Conservation (phyloP, 495 filamentous ascomycete species). For the Aspergillus bridgeri region DNA sequence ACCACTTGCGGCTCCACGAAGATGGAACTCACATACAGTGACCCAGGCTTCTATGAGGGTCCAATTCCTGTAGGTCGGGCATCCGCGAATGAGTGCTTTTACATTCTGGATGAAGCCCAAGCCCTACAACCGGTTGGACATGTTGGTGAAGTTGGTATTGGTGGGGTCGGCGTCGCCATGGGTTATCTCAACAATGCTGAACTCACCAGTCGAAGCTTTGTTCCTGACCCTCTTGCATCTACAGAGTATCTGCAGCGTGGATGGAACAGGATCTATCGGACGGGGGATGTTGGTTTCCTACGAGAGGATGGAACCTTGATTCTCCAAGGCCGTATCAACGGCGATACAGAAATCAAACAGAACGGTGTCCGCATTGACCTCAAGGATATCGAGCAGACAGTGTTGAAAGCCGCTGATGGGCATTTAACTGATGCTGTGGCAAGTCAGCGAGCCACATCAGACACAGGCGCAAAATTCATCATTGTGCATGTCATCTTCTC, state of each 20-base stretch:
- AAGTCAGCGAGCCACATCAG: too few relatives aligned
- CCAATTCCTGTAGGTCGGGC: background rate
- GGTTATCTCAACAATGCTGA: slow-evolving; percentile 38
- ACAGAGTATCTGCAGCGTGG: slow-evolving; percentile 18
- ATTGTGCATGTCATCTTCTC: background rate
- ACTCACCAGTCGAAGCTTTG: slow-evolving; percentile 30
- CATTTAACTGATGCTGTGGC: background rate
- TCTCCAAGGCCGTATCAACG: slow-evolving; percentile 36
- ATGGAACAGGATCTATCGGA: slow-evolving; percentile 35
- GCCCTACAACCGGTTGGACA: slow-evolving; percentile 35
- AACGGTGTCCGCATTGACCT: slow-evolving; percentile 50
- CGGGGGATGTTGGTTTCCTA: slow-evolving; percentile 36
- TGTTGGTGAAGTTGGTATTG: slow-evolving; percentile 41
- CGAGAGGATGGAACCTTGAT: slow-evolving; percentile 33
- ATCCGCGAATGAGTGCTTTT: slow-evolving; percentile 14
- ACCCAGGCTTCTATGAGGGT: too few relatives aligned
- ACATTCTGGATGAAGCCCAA: slow-evolving; percentile 38
- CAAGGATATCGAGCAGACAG: slow-evolving; percentile 37
- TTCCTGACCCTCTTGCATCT: slow-evolving; percentile 15
- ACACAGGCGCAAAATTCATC: too few relatives aligned
- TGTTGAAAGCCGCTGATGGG: slow-evolving; percentile 13
- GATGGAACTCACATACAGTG: too few relatives aligned
- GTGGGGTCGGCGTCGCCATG: slow-evolving; percentile 32
- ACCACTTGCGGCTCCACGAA: too few relatives aligned
- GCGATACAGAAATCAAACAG: slow-evolving; percentile 47